Conservation (phyloP, 331 rosid genomes). For the Pyrus hybrid region DNA sequence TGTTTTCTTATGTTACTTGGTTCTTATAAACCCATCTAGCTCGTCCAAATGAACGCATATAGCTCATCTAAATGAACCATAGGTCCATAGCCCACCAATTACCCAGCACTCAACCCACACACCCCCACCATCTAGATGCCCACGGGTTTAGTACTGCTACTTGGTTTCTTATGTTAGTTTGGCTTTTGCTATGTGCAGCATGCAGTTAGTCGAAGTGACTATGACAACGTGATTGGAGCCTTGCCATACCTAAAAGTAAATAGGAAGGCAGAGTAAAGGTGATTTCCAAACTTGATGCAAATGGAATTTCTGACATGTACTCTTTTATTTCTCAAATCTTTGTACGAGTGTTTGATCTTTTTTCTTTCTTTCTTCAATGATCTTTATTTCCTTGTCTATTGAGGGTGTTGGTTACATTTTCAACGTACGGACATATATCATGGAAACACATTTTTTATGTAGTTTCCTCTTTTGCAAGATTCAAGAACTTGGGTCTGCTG, state of each 20-base stretch:
- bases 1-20: no score
- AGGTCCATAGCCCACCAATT: neutral
- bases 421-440: neutral
- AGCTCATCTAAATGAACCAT: no score
- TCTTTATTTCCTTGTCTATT: neutral
- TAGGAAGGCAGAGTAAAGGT: constrained; percentile 51
- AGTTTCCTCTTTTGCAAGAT: neutral
- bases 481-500: neutral
- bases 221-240: constrained; percentile 80
- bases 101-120: neutral
- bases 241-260: constrained; percentile 90
- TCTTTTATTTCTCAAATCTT: neutral
- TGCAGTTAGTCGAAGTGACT: constrained; percentile 72
- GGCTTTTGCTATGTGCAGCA: constrained; percentile 37
- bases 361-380: neutral
- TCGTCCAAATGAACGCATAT: no score
- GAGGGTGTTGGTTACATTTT: neutral
- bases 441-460: neutral
- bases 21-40: no score
- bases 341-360: neutral
- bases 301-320: constrained; percentile 14
- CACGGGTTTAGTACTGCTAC: neutral
- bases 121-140: neutral
- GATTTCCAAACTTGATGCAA: constrained; percentile 1
- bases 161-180: constrained; percentile 12